These are phyloP conservation scores for Cyclotella distinguenda DNA, from an alignment of 108 stramenopile genomes.

Conservation along the genomic window DNA sequence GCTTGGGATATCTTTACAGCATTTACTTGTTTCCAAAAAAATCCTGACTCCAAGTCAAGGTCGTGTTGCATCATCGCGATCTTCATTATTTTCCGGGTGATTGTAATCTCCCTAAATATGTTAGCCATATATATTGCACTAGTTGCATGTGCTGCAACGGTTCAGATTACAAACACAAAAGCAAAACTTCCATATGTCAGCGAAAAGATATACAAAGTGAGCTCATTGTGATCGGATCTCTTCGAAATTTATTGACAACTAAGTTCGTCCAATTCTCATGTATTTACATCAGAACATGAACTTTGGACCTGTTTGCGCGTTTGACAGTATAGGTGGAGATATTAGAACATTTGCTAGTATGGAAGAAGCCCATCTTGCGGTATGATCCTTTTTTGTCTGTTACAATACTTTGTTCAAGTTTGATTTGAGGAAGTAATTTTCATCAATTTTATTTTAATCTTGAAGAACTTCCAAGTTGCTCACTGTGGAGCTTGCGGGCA, in stretches of 20 bases:
- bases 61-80: conserved; percentile 1
- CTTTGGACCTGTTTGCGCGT: conserved; percentile 27
- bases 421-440: background rate
- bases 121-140: conserved; percentile 9
- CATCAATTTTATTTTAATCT: no score
- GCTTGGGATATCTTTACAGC: conserved; percentile 7
- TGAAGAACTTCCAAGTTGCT: conserved; percentile 20
- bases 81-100: conserved; percentile 3
- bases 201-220: conserved; percentile 1
- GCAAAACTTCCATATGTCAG: conserved; percentile 11
- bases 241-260: no score
- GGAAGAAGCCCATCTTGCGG: conserved; percentile 3
- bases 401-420: background rate
- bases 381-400: background rate
- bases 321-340: conserved; percentile 15
- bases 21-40: conserved; percentile 7
- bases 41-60: conserved; percentile 14
- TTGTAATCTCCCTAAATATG: conserved; percentile 12
- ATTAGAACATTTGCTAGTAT: conserved; percentile 9
- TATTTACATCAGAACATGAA: conserved; percentile 9
- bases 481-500: conserved; percentile 39
- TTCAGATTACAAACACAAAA: conserved; percentile 10
- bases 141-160: conserved; percentile 11
- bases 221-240: background rate
- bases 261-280: background rate